Evolutionary conservation across 306 rosid species (phyloP).

Genomic region (Morella rubra): DNA sequence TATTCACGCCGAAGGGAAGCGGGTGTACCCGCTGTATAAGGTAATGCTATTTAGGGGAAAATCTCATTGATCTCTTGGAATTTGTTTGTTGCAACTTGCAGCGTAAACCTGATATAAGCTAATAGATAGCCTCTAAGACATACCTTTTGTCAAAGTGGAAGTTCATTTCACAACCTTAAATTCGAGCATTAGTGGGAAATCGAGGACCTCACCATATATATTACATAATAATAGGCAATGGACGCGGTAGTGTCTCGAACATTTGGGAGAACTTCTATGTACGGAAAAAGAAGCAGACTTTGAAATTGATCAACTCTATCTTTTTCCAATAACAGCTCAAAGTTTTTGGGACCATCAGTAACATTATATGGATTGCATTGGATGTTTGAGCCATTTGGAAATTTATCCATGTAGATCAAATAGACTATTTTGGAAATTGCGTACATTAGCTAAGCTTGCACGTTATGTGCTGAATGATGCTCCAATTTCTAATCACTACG

Average conservation of each 20-base stretch:
- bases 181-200: background rate
- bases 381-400: too few relatives aligned
- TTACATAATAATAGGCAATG: background rate
- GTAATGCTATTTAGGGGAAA: slow-evolving; percentile 31
- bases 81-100: background rate
- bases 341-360: too few relatives aligned
- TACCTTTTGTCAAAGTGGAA: background rate
- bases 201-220: background rate
- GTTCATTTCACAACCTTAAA: background rate
- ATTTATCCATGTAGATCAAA: too few relatives aligned
- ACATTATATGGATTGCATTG: too few relatives aligned
- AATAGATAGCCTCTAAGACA: background rate
- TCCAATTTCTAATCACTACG: background rate
- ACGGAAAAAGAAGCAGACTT: too few relatives aligned
- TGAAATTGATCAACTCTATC: too few relatives aligned
- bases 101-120: background rate
- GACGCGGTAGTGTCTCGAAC: background rate
- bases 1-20: slow-evolving; percentile 69
- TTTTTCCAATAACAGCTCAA: too few relatives aligned
- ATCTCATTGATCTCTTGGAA: background rate
- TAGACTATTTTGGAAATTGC: background rate
- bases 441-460: background rate
- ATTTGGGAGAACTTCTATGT: background rate
- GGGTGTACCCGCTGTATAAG: slow-evolving; percentile 59
- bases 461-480: background rate